Conservation (phyloP, 108 stramenopile genomes). For the Nitzschia sp. region DNA sequence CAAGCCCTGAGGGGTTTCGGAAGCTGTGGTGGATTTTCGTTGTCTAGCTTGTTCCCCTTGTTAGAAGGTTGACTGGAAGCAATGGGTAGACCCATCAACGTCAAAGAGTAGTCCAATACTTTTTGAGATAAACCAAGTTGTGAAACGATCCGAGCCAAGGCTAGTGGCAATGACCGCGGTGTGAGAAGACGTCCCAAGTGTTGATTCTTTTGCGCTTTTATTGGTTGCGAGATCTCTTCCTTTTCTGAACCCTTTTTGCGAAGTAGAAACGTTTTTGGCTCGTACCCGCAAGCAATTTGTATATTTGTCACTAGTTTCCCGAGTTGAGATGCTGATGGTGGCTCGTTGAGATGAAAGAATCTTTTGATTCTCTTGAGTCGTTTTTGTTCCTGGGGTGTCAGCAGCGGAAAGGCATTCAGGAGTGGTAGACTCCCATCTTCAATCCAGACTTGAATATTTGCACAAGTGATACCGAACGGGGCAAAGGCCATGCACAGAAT, state of each 20-base stretch:
- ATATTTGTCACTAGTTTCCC: not conserved
- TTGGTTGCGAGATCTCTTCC: not conserved
- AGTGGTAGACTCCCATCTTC: conserved; percentile 59
- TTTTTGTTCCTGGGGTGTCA: conserved; percentile 37
- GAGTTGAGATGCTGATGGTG: conserved; percentile 9
- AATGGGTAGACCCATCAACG: conserved; percentile 43
- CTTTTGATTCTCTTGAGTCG: conserved; percentile 27
- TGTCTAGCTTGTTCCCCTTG: too few relatives aligned
- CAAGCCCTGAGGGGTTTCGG: not conserved
- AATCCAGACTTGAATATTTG: conserved; percentile 50
- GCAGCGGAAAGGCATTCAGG: conserved; percentile 51
- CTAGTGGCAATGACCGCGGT: conserved; percentile 36
- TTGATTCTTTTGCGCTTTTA: not conserved
- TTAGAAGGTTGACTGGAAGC: not conserved
- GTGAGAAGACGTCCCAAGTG: conserved; percentile 35
- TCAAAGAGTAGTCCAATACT: conserved; percentile 50
- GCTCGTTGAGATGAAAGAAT: conserved; percentile 32
- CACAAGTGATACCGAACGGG: conserved; percentile 48
- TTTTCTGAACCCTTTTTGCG: not conserved
- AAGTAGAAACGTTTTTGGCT: not conserved
- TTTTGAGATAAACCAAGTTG: conserved; percentile 56
- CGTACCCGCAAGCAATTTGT: conserved; percentile 29
- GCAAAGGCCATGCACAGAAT: conserved; percentile 56
- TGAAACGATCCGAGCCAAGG: conserved; percentile 44
- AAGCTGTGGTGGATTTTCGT: conserved; percentile 16